Evolutionary conservation across 176 grass and related monocot species (phyloP), one percentile per base, ranked within the genome.

Genomic region (Puccinellia tenuiflora): DNA sequence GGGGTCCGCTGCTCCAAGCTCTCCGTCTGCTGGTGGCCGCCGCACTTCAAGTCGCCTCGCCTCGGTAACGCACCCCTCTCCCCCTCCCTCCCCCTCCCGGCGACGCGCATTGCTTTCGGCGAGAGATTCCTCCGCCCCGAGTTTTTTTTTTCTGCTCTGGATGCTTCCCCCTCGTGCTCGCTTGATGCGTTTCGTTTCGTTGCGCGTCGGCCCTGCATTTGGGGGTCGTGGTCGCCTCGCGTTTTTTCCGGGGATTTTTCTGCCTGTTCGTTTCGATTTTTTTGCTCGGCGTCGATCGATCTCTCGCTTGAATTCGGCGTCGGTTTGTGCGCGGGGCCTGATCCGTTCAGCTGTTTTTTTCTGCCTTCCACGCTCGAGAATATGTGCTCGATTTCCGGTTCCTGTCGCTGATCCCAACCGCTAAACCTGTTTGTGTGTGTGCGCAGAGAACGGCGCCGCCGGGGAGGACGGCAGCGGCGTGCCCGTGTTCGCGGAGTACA

Each of bases 1-100:
- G 94, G 91, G 64, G 89, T 76, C 73, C 87, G 91, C 73, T 97
- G 94, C 91, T 97, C 94, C 70, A 88, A 83, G 65, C 77, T 94
- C 75, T 92, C 83, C 52, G 66, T 85, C 42, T 97, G 94, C 71
- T 93, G 89, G 87, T 91, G 94, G 90, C 84, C 89, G 46, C 82
- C 87, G 30, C 82, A 88, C 82, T 90, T 90, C 85, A 91, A 95
- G 64, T 90, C 93, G 48, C 86, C 93, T 14, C 80, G 88, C 63
- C 88, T 95, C 22, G 87, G 86, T 79, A 68, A 33, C 34, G 57
- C 28, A 2, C 11, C n/a, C 39, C 40, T 0, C 9, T 9, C 7
- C 43, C 3, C 8, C 13, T 47, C 14, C 73, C 51, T 9, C 42
- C 24, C 33, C 1, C 34, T 68, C 40, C 22, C 42, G 16, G 38